Conservation (phyloP, 805 yeast species). For the Nakazawaea populi region DNA sequence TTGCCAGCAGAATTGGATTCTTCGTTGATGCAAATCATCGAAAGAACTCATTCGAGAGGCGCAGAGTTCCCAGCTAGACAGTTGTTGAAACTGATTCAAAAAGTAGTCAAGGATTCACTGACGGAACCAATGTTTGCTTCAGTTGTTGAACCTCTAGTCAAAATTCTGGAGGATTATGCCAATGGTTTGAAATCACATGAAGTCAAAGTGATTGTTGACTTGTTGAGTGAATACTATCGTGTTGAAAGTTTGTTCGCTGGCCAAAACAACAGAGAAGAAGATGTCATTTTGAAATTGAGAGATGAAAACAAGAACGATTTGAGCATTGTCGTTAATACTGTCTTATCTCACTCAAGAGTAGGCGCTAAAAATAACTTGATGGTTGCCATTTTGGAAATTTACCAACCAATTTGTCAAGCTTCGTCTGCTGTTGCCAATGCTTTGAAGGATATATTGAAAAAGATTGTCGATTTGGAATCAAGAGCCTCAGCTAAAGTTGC, state of each 20-base stretch:
- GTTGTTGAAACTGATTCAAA: slow-evolving; percentile 64
- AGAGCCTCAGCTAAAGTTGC: slow-evolving; percentile 92
- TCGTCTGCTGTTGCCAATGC: slow-evolving; percentile 60
- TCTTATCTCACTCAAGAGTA: slow-evolving; percentile 87
- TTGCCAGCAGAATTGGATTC: slow-evolving; percentile 74
- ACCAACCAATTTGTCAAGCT: slow-evolving; percentile 73
- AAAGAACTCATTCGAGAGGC: slow-evolving; percentile 55
- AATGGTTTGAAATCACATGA: slow-evolving; percentile 84
- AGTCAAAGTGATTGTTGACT: slow-evolving; percentile 61
- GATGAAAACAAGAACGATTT: slow-evolving; percentile 80
- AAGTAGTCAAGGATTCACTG: slow-evolving; percentile 45
- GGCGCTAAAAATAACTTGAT: slow-evolving; percentile 89
- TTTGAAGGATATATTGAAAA: slow-evolving; percentile 67
- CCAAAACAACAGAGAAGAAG: slow-evolving; percentile 75
- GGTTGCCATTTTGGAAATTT: slow-evolving; percentile 76
- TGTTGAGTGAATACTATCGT: slow-evolving; percentile 67
- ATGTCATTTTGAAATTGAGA: slow-evolving; percentile 78
- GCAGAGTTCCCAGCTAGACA: slow-evolving; percentile 95
- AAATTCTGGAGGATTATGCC: slow-evolving; percentile 62
- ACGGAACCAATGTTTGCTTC: slow-evolving; percentile 46
- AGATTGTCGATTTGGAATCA: slow-evolving; percentile 82
- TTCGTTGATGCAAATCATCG: slow-evolving; percentile 56
- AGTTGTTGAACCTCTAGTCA: slow-evolving; percentile 67
- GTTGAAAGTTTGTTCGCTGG: slow-evolving; percentile 80
- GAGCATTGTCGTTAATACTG: slow-evolving; percentile 62